Percentiles rank a stretch among this genome's conserved stretches.
Conservation (phyloP, 768 basidiomycete genomes). For the Arthromyces matolae region DNA sequence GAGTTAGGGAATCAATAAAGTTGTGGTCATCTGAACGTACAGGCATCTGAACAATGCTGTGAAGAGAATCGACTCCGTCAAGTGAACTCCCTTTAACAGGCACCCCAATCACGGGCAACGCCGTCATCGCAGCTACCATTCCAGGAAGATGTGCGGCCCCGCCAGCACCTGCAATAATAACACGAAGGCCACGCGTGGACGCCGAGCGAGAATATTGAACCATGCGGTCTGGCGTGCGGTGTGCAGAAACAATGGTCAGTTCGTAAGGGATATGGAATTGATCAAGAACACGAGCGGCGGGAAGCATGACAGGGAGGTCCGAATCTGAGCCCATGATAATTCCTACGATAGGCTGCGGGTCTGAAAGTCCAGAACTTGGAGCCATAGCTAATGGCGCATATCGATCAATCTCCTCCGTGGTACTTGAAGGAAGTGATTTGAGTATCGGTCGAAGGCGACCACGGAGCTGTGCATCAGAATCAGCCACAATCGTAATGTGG, state of each 20-base stretch:
- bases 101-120: slow-evolving; percentile 90
- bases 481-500: slow-evolving; percentile 86
- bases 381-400: slow-evolving; percentile 46
- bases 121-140: slow-evolving; percentile 95
- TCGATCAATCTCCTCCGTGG: slow-evolving; percentile 44
- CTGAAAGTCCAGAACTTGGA: slow-evolving; percentile 51
- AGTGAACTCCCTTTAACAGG: slow-evolving; percentile 93
- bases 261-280: slow-evolving; percentile 87
- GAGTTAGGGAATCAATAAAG: background rate
- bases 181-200: slow-evolving; percentile 57
- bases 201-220: slow-evolving; percentile 80
- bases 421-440: slow-evolving; percentile 50
- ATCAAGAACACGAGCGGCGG: slow-evolving; percentile 81
- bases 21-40: slow-evolving; percentile 43
- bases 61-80: slow-evolving; percentile 94
- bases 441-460: slow-evolving; percentile 72
- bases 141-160: slow-evolving; percentile 97
- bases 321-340: slow-evolving; percentile 99
- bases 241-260: slow-evolving; percentile 93
- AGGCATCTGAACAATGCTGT: slow-evolving; percentile 99
- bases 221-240: slow-evolving; percentile 87
- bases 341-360: slow-evolving; percentile 74
- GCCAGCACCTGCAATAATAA: slow-evolving; percentile 94
- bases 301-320: slow-evolving; percentile 90
- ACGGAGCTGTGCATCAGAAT: slow-evolving; percentile 73